A percentile compares a stretch with the other conserved stretches of the same genome.
These are phyloP conservation scores for Beauveria asiatica DNA, from an alignment of 2,329 filamentous ascomycete genomes.

Conservation along the genomic window DNA sequence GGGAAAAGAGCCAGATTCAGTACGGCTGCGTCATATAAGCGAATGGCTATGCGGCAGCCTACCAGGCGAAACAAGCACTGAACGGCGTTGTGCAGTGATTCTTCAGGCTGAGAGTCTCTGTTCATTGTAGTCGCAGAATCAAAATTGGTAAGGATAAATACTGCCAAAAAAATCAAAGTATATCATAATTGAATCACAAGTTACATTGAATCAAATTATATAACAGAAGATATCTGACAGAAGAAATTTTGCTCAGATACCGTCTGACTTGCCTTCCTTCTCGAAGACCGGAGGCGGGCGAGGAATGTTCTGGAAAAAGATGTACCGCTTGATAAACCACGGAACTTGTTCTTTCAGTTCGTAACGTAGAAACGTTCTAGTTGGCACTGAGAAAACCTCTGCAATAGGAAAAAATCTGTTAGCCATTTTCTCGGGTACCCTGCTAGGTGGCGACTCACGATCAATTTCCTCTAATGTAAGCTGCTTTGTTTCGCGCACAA, in stretches of 20 bases:
- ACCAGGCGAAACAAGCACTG: neutral
- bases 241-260: neutral
- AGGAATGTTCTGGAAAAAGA: constrained; percentile 24
- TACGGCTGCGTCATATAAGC: constrained; percentile 10
- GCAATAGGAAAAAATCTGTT: neutral
- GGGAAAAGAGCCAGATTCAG: constrained; percentile 11
- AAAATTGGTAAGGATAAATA: neutral
- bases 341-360: constrained; percentile 26
- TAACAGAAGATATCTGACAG: neutral
- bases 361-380: constrained; percentile 24
- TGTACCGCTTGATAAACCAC: constrained; percentile 29
- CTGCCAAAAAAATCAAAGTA: too few species aligned
- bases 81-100: neutral
- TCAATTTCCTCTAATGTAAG: constrained; percentile 34
- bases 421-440: neutral
- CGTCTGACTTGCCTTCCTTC: constrained; percentile 4
- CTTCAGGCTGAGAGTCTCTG: too few species aligned
- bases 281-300: constrained; percentile 25
- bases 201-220: too few species aligned
- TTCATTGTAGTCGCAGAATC: neutral
- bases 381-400: constrained; percentile 26
- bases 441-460: constrained; percentile 13
- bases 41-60: constrained; percentile 4
- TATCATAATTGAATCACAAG: too few species aligned
- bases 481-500: constrained; percentile 40